A percentile compares a stretch with the other conserved stretches of the same genome.
phyloP scores from a whole-genome alignment of 306 rosid species.

The Trifolium pratense region DNA sequence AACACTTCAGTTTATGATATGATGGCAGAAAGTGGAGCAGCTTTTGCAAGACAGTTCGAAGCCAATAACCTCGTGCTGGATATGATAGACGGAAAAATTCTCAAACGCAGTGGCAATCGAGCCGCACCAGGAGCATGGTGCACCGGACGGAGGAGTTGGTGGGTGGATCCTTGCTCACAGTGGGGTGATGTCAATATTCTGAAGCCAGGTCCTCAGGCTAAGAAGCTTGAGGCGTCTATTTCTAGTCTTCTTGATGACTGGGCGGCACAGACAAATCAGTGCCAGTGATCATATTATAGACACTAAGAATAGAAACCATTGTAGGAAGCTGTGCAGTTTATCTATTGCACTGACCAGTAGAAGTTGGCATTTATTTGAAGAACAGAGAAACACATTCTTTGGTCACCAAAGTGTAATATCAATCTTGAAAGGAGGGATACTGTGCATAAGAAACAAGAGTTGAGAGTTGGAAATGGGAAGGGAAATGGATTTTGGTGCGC shows the following conservation, averaged over 20 bases:
- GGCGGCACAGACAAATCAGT: conserved; percentile 69
- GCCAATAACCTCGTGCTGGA: conserved; percentile 70
- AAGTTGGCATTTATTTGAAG: conserved; percentile 37
- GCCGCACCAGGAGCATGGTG: conserved; percentile 87
- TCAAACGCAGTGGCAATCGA: conserved; percentile 59
- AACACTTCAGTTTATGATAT: conserved; percentile 63
- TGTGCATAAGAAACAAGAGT: conserved; percentile 43
- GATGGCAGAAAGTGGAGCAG: conserved; percentile 86
- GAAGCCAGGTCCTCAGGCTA: conserved; percentile 78
- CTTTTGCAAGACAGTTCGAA: conserved; percentile 79
- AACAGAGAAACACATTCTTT: conserved; percentile 47
- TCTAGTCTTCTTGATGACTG: conserved; percentile 75
- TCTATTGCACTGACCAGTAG: conserved; percentile 39
- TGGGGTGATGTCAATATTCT: conserved; percentile 81
- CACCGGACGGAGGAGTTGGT: conserved; percentile 73
- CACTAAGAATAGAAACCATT: conserved; percentile 34
- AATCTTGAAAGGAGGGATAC: conserved; percentile 41
- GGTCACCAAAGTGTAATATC: conserved; percentile 45
- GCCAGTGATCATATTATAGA: conserved; percentile 50
- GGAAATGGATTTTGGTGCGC: conserved; percentile 29
- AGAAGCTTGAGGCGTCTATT: conserved; percentile 71
- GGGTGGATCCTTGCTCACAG: conserved; percentile 83
- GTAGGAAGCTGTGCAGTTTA: conserved; percentile 42
- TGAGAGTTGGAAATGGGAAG: conserved; percentile 45
- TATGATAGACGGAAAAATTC: conserved; percentile 73